Conservation (phyloP, 306 rosid genomes). For the Prosopis cineraria region DNA sequence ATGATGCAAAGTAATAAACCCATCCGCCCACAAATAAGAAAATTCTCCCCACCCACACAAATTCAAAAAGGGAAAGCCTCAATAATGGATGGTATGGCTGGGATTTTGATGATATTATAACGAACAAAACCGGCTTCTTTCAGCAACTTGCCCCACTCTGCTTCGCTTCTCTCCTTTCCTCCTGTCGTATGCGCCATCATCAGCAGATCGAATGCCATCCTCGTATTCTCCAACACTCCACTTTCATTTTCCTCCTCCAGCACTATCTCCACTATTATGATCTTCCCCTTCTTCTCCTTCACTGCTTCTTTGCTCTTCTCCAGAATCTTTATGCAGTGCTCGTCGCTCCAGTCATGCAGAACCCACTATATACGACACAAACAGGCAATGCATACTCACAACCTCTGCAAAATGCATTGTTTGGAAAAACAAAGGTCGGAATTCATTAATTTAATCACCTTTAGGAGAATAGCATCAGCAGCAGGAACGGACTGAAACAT, state of each 20-base stretch:
- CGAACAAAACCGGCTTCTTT: not conserved
- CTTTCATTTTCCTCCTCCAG: conserved; percentile 1
- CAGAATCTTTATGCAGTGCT: conserved; percentile 37
- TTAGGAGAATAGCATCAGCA: conserved; percentile 47
- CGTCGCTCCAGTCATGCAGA: conserved; percentile 50
- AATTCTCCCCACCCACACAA: no score
- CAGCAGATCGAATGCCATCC: conserved; percentile 26
- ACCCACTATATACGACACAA: conserved; percentile 40
- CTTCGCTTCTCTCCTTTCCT: conserved; percentile 38
- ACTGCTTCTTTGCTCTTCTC: conserved; percentile 32
- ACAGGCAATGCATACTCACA: not conserved
- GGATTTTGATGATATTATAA: conserved; percentile 9
- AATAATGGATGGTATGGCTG: conserved; percentile 28
- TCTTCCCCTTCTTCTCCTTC: conserved; percentile 22
- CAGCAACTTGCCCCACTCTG: not conserved
- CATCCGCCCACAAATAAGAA: no score
- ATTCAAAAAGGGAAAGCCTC: conserved; percentile 33
- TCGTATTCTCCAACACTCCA: conserved; percentile 18
- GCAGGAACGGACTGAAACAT: conserved; percentile 43
- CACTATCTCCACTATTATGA: conserved; percentile 33
- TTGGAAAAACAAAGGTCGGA: no score
- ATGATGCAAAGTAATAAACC: no score
- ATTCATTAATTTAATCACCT: conserved; percentile 10
- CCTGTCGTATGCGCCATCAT: conserved; percentile 1
- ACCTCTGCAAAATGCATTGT: no score